Evolutionary conservation across 148 eudicot genomes (phyloP).

Genomic region (Euryodendron excelsum): DNA sequence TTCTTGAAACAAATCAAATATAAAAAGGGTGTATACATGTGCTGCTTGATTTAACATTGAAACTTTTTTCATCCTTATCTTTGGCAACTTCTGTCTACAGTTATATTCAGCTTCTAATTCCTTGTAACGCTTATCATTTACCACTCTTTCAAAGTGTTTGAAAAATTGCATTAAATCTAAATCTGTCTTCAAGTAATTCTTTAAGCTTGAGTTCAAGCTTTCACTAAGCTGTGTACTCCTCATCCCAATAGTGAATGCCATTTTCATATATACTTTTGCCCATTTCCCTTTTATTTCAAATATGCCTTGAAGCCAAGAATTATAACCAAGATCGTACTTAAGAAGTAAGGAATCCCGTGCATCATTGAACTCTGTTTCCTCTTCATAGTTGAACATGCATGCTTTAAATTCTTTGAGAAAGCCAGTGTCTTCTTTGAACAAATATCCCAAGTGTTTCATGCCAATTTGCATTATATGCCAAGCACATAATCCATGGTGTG

Average conservation of each 20-base stretch:
- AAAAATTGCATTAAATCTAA: constrained; percentile 2
- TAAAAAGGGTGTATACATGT: constrained; percentile 16
- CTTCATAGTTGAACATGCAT: not conserved
- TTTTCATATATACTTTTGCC: constrained; percentile 16
- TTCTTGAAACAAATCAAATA: constrained; percentile 20
- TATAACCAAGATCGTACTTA: constrained; percentile 13
- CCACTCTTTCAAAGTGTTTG: constrained; percentile 24
- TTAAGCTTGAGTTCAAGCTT: constrained; percentile 12
- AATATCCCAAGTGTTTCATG: not conserved
- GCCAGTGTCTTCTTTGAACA: not conserved
- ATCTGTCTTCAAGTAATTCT: constrained; percentile 8
- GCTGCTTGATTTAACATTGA: constrained; percentile 22
- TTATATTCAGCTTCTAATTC: constrained; percentile 24
- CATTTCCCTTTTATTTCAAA: constrained; percentile 17
- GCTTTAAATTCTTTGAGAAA: not conserved
- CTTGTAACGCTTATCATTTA: constrained; percentile 21
- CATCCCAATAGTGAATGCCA: constrained; percentile 12
- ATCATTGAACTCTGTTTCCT: not conserved
- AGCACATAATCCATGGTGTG: constrained; percentile 2
- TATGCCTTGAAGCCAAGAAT: constrained; percentile 16
- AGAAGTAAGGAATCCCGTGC: not conserved
- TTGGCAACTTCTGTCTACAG: constrained; percentile 17
- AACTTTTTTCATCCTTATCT: constrained; percentile 11
- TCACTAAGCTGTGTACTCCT: constrained; percentile 21
- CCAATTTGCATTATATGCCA: constrained; percentile 9